Conservation (phyloP, 2,329 filamentous ascomycete species). For the Epicoccum nigrum region DNA sequence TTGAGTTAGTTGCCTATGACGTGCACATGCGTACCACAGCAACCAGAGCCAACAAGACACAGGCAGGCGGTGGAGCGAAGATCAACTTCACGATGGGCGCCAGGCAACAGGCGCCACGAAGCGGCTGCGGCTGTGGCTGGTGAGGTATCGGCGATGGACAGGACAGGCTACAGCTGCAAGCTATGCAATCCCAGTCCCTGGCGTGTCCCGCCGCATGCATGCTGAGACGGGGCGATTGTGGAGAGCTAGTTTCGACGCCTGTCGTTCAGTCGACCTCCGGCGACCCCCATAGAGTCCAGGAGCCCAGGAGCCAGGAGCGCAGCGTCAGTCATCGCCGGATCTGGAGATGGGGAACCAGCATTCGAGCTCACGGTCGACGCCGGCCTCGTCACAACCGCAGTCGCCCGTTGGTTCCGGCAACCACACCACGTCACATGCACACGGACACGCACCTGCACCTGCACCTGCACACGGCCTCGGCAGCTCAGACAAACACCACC, state of each 20-base stretch:
- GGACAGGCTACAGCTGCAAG: too few species aligned
- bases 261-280: neutral
- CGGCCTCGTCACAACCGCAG: conserved; percentile 32
- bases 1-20: conserved; percentile 15
- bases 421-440: conserved; percentile 14
- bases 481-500: conserved; percentile 13
- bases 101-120: conserved; percentile 15
- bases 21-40: neutral
- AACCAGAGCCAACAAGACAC: neutral
- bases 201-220: conserved; percentile 28
- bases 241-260: conserved; percentile 20
- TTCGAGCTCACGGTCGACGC: conserved; percentile 28
- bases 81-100: neutral
- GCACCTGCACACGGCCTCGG: conserved; percentile 4
- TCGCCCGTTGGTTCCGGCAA: conserved; percentile 25
- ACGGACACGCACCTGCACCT: conserved; percentile 20
- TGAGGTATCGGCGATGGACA: conserved; percentile 26
- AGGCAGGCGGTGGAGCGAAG: neutral
- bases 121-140: conserved; percentile 26
- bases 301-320: conserved; percentile 2
- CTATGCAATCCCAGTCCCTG: conserved; percentile 27
- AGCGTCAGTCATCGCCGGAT: conserved; percentile 11
- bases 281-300: neutral
- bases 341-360: conserved; percentile 46
- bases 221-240: conserved; percentile 20